Evolutionary conservation across 2,329 filamentous ascomycete species (phyloP), one percentile per base, ranked within the genome.

Genomic region (Zasmidium angulare): DNA sequence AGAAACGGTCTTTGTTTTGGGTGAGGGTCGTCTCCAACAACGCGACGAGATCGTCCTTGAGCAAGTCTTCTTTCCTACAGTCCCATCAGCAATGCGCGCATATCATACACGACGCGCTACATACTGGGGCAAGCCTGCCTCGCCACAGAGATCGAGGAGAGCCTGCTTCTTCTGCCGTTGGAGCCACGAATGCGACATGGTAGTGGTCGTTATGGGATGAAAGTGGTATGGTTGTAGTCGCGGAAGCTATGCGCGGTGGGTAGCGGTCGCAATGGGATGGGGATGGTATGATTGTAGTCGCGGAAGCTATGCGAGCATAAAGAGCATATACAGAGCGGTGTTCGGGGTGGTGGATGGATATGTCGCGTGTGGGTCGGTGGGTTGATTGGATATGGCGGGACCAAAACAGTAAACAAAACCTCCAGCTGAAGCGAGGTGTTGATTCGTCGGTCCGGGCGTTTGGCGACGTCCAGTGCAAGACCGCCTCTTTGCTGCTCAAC

Each of bases 31-130:
- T 83, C 68, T 96, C 89, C 64, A 96, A 84, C 48, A 84, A 84
- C 60, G 82, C 75, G 71, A 93, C 90, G 61, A 98, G 84, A 51
- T 96, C 91, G 64, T 82, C 80, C 77, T 96, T 96, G 75, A 89
- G 89, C 64, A 88, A 78, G 58, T 82, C 80, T 66, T 90, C 86
- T 21, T 68, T 59, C 50, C 71, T 72, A 58, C 31, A 3, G 0
- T 11, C 29, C 17, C 20, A 22, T 58, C 22, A 60, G 57, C 43
- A 19, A 31, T 23, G 7, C 17, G 6, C 20, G 22, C 24, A 17
- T 14, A 46, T 6, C 29, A 11, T 6, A 36, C 29, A 58, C 47
- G 17, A 50, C 12, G 26, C 11, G 29, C 23, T 50, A 54, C 68
- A 19, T 63, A 72, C 71, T 68, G 65, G 20, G 62, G 52, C n/a